Evolutionary conservation across 192 early-diverging fungal species (phyloP).

Genomic region (Backusella luteola): DNA sequence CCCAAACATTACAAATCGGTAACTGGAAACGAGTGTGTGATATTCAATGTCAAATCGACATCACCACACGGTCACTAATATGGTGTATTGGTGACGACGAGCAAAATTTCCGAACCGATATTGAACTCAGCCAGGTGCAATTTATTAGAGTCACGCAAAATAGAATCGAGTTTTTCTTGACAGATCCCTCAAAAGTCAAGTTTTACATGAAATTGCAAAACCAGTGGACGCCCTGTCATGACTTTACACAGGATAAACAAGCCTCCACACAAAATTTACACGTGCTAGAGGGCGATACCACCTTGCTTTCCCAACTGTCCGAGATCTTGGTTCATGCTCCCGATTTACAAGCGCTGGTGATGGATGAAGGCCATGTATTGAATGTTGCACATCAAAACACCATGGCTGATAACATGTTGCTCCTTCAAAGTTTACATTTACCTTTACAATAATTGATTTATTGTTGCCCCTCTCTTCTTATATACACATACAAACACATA

Average conservation of each 20-base stretch:
- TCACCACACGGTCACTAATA: constrained; percentile 40
- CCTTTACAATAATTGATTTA: neutral
- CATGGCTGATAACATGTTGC: neutral
- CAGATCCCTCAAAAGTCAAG: constrained; percentile 40
- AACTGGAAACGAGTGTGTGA: constrained; percentile 63
- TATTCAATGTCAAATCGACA: constrained; percentile 52
- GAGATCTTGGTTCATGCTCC: constrained; percentile 15
- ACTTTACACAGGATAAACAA: constrained; percentile 64
- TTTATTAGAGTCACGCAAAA: constrained; percentile 40
- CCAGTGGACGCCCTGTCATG: constrained; percentile 58
- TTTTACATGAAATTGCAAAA: constrained; percentile 42
- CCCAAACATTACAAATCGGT: constrained; percentile 58
- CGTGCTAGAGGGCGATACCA: constrained; percentile 40
- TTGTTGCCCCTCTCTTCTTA: neutral
- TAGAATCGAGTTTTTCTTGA: constrained; percentile 21
- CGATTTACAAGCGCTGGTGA: neutral
- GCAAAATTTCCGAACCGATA: constrained; percentile 55
- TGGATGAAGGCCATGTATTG: neutral
- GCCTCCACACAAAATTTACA: constrained; percentile 48
- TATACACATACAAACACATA: too few species aligned
- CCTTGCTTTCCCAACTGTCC: constrained; percentile 2
- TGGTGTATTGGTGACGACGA: constrained; percentile 61
- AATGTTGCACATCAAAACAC: neutral
- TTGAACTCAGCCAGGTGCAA: constrained; percentile 45
- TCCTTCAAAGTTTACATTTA: constrained; percentile 18